Conservation (phyloP, 2,329 filamentous ascomycete genomes). For the Pseudogymnoascus sp. region DNA sequence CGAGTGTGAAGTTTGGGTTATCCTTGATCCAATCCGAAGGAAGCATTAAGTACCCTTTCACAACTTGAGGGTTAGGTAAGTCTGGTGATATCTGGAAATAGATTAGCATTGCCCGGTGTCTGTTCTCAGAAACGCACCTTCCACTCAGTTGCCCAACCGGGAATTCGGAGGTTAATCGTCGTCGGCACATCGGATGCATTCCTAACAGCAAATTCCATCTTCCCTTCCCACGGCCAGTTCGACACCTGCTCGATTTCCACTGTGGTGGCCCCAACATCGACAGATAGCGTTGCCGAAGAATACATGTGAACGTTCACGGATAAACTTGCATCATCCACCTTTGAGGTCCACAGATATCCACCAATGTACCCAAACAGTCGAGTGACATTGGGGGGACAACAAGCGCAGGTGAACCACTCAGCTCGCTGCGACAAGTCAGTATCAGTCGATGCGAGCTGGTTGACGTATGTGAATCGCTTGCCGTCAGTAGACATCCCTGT, state of each 20-base stretch:
- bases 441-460: constrained; percentile 48
- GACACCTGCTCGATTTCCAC: constrained; percentile 40
- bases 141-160: constrained; percentile 39
- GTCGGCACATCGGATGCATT: constrained; percentile 26
- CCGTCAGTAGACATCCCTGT: constrained; percentile 48
- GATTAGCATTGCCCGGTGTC: background rate
- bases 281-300: constrained; percentile 37
- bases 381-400: constrained; percentile 52
- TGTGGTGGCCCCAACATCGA: constrained; percentile 28
- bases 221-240: constrained; percentile 49
- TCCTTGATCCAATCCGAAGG: constrained; percentile 31
- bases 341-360: constrained; percentile 45
- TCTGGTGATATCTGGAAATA: constrained; percentile 13
- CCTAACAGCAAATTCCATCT: constrained; percentile 37
- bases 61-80: constrained; percentile 21
- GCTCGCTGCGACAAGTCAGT: constrained; percentile 39
- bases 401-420: constrained; percentile 51
- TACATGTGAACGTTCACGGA: constrained; percentile 50
- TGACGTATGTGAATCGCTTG: constrained; percentile 51
- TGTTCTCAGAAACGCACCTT: constrained; percentile 19
- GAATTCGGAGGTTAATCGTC: constrained; percentile 43
- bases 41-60: constrained; percentile 43
- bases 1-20: constrained; percentile 36
- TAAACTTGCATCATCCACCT: background rate
- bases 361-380: constrained; percentile 47